These are phyloP conservation scores for Vanrija sp. DNA, from an alignment of 1,284 basidiomycete species.

Conservation along the genomic window DNA sequence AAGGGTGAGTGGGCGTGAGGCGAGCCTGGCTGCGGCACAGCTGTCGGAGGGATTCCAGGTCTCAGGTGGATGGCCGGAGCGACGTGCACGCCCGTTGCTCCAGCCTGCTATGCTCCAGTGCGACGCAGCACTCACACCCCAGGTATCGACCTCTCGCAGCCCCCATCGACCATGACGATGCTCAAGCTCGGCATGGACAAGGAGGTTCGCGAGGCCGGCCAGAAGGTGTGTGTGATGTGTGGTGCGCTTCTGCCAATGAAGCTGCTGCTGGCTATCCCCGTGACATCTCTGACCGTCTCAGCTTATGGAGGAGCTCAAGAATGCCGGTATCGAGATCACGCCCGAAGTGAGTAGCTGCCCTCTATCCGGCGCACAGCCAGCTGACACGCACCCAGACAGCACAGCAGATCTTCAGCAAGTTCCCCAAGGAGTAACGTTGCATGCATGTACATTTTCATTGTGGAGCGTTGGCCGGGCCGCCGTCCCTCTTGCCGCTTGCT, in stretches of 20 bases:
- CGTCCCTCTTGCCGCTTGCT: too few relatives aligned
- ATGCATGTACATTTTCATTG: too few relatives aligned
- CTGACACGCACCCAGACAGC: constrained; percentile 6
- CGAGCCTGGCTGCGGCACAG: too few relatives aligned
- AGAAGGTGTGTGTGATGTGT: constrained; percentile 23
- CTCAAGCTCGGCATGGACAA: constrained; percentile 39
- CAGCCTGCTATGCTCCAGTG: too few relatives aligned
- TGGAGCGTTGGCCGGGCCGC: too few relatives aligned
- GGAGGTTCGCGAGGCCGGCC: constrained; percentile 35
- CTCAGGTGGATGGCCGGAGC: not conserved
- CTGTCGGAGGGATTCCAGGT: not conserved
- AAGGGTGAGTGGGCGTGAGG: constrained; percentile 31
- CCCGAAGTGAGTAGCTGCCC: constrained; percentile 21
- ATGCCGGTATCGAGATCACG: constrained; percentile 36
- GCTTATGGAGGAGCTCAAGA: constrained; percentile 37
- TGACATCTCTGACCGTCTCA: constrained; percentile 5
- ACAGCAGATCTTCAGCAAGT: constrained; percentile 18
- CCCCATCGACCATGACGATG: constrained; percentile 33
- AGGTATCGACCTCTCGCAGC: constrained; percentile 36
- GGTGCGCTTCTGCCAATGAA: not conserved
- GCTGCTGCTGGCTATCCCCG: not conserved
- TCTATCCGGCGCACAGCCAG: constrained; percentile 1
- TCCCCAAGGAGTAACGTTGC: constrained; percentile 2
- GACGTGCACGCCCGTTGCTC: too few relatives aligned
- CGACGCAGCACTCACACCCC: constrained; percentile 3